Percentiles rank a stretch among this genome's conserved stretches.
Evolutionary conservation across 1,284 basidiomycete genomes (phyloP).

Genomic region (Bondarzewia mesenterica): DNA sequence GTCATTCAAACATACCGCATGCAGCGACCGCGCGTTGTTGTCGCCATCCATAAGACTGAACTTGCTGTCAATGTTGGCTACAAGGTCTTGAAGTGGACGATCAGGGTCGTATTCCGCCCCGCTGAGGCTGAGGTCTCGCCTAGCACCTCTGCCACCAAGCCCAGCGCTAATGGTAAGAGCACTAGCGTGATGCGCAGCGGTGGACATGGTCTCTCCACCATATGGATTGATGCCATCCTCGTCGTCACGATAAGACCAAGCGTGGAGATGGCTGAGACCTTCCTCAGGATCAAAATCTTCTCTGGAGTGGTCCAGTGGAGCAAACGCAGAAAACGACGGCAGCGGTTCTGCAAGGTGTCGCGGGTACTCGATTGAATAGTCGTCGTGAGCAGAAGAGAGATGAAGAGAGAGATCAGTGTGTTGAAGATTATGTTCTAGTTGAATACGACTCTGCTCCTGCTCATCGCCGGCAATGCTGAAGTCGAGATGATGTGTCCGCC

Average conservation of each 20-base stretch:
- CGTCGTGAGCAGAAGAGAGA: slow-evolving; percentile 39
- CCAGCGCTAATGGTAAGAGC: slow-evolving; percentile 81
- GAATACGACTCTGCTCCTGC: slow-evolving; percentile 62
- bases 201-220: slow-evolving; percentile 67
- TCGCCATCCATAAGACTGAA: slow-evolving; percentile 46
- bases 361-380: slow-evolving; percentile 55
- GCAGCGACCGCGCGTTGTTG: slow-evolving; percentile 36
- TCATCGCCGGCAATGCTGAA: slow-evolving; percentile 56
- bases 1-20: slow-evolving; percentile 25
- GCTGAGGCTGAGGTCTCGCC: slow-evolving; percentile 53
- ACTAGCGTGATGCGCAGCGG: slow-evolving; percentile 80
- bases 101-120: slow-evolving; percentile 86
- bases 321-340: slow-evolving; percentile 40
- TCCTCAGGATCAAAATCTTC: slow-evolving; percentile 48
- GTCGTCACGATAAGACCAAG: slow-evolving; percentile 57
- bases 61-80: slow-evolving; percentile 45
- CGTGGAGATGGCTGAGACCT: slow-evolving; percentile 39
- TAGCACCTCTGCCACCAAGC: slow-evolving; percentile 42
- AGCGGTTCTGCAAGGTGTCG: slow-evolving; percentile 51
- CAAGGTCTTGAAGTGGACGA: slow-evolving; percentile 67
- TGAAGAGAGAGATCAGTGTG: slow-evolving; percentile 63
- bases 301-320: slow-evolving; percentile 49
- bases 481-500: slow-evolving; percentile 20
- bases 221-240: slow-evolving; percentile 61
- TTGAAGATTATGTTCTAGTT: slow-evolving; percentile 67